Conservation (phyloP, 106 monocot species). For the Ottelia alismoides region DNA sequence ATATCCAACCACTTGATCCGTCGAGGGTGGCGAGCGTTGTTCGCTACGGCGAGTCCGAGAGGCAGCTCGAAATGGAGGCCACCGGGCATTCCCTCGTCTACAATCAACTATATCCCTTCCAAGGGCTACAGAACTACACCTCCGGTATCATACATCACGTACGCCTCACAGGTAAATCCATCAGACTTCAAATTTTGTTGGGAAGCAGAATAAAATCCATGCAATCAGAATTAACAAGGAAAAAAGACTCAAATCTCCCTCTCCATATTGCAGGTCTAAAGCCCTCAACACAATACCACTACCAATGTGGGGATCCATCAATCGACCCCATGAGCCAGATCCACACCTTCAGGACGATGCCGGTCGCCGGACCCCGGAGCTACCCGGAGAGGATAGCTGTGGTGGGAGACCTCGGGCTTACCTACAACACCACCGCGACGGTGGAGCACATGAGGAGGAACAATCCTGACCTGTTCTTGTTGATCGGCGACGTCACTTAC, state of each 20-base stretch:
- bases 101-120: no score
- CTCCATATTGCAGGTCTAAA: no score
- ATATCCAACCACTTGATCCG: conserved; percentile 53
- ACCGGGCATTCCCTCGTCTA: no score
- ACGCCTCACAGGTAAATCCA: conserved; percentile 67
- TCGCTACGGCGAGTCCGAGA: conserved; percentile 4
- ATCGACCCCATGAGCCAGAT: conserved; percentile 37
- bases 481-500: no score
- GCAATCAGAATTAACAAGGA: no score
- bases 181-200: no score
- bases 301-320: conserved; percentile 70
- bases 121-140: no score
- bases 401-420: conserved; percentile 79
- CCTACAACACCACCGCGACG: conserved; percentile 72
- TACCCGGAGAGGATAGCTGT: conserved; percentile 53
- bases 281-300: conserved; percentile 45
- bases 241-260: no score
- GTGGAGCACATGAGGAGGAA: conserved; percentile 58
- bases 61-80: no score
- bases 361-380: conserved; percentile 30
- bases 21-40: conserved; percentile 9
- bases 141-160: no score
- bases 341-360: conserved; percentile 63
- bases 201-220: no score
- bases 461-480: no score